phyloP scores from a whole-genome alignment of 441 rosid species.

The Populus hybrid region DNA sequence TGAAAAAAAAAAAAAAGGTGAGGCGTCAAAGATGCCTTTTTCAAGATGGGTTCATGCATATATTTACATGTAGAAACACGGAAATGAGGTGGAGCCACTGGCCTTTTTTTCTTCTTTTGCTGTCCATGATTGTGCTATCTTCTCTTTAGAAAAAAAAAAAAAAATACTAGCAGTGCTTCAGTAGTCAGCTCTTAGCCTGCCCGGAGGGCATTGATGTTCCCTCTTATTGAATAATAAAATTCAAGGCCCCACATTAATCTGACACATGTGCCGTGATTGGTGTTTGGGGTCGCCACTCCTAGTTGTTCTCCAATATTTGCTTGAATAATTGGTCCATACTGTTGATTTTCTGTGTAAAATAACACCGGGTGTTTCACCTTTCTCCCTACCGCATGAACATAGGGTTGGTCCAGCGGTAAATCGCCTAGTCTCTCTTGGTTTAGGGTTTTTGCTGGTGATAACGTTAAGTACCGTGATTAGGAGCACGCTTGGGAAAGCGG shows the following conservation, averaged over 20 bases:
- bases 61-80: background rate
- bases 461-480: no score
- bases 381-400: no score
- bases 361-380: background rate
- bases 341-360: background rate
- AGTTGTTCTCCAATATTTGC: background rate
- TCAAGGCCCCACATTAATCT: constrained; percentile 5
- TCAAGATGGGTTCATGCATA: background rate
- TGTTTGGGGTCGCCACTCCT: constrained; percentile 10
- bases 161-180: background rate
- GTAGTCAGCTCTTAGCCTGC: background rate
- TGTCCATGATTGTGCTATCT: constrained; percentile 22
- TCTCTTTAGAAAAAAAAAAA: background rate
- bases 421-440: no score
- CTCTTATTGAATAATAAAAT: constrained; percentile 1
- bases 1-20: no score
- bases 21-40: background rate
- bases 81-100: constrained; percentile 7
- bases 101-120: constrained; percentile 9
- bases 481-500: no score
- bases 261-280: constrained; percentile 25
- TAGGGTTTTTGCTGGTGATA: no score
- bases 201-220: background rate
- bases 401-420: no score
- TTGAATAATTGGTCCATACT: background rate